These are phyloP conservation scores for Oryza glumipatula DNA, from an alignment of 176 grass and related monocot species.

Conservation along the genomic window DNA sequence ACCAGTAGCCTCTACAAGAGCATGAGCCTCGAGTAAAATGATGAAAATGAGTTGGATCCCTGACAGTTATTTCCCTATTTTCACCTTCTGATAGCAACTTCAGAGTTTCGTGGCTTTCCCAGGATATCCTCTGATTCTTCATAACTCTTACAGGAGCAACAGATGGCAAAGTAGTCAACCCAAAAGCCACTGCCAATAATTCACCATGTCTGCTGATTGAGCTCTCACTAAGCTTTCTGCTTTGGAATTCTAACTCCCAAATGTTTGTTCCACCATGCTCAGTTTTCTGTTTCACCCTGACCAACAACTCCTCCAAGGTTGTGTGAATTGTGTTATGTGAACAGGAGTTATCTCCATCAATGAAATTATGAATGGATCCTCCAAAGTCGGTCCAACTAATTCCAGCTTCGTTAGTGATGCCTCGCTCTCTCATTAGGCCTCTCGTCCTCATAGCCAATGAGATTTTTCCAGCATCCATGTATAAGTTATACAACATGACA, in stretches of 20 bases:
- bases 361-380: conserved; percentile 52
- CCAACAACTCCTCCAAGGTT: conserved; percentile 51
- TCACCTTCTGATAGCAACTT: conserved; percentile 71
- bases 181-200: conserved; percentile 60
- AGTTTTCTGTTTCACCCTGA: conserved; percentile 59
- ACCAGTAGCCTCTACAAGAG: conserved; percentile 84
- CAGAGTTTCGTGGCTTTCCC: conserved; percentile 67
- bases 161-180: conserved; percentile 47
- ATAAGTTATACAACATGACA: conserved; percentile 71
- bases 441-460: conserved; percentile 85
- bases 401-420: conserved; percentile 51
- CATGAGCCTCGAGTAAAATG: conserved; percentile 69
- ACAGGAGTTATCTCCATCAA: conserved; percentile 40
- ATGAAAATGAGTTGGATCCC: conserved; percentile 75
- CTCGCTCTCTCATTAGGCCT: conserved; percentile 84
- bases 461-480: conserved; percentile 71
- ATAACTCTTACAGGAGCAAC: conserved; percentile 59
- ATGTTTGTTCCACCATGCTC: conserved; percentile 33
- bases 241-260: conserved; percentile 67
- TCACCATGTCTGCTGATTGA: conserved; percentile 64
- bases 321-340: conserved; percentile 34
- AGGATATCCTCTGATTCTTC: conserved; percentile 80
- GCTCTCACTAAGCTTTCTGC: conserved; percentile 46
- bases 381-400: conserved; percentile 71
- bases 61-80: conserved; percentile 68